These are phyloP conservation scores for Penicillium sp. DNA, from an alignment of 2,329 filamentous ascomycete genomes.

Conservation along the genomic window DNA sequence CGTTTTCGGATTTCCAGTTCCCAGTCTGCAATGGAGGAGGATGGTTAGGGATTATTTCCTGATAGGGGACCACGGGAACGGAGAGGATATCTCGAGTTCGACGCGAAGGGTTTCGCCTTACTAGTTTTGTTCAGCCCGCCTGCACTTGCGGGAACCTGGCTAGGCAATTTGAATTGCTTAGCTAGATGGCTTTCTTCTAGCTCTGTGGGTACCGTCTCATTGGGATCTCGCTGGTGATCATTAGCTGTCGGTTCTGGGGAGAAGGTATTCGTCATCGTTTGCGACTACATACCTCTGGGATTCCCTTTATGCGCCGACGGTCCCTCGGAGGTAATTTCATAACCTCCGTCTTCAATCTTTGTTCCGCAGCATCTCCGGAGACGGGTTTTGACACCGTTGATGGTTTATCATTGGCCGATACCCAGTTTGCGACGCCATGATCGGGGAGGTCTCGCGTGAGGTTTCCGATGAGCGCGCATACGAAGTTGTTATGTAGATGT, in stretches of 20 bases:
- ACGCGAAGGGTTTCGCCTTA: conserved; percentile 45
- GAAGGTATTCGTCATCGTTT: background rate
- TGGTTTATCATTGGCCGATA: conserved; percentile 59
- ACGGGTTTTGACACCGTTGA: conserved; percentile 51
- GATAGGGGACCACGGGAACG: conserved; percentile 1
- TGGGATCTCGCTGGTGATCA: conserved; percentile 36
- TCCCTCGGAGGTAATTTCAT: conserved; percentile 63
- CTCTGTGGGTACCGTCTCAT: conserved; percentile 33
- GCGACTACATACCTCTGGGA: conserved; percentile 47
- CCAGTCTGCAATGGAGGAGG: conserved; percentile 49
- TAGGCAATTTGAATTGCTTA: conserved; percentile 53
- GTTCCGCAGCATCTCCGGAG: conserved; percentile 61
- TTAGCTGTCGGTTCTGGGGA: background rate
- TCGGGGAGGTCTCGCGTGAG: conserved; percentile 60
- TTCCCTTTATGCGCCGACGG: conserved; percentile 57
- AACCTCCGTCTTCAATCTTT: conserved; percentile 62
- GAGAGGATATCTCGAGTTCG: conserved; percentile 6
- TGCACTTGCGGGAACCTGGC: conserved; percentile 67
- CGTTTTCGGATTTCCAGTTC: conserved; percentile 65
- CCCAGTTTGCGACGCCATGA: conserved; percentile 63
- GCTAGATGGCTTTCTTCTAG: conserved; percentile 48
- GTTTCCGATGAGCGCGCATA: conserved; percentile 61
- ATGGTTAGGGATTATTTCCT: conserved; percentile 18
- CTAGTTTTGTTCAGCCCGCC: conserved; percentile 77
- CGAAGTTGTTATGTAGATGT: conserved; percentile 62